These are phyloP conservation scores for Lentinula sp. DNA, from an alignment of 768 basidiomycete species.

Conservation along the genomic window DNA sequence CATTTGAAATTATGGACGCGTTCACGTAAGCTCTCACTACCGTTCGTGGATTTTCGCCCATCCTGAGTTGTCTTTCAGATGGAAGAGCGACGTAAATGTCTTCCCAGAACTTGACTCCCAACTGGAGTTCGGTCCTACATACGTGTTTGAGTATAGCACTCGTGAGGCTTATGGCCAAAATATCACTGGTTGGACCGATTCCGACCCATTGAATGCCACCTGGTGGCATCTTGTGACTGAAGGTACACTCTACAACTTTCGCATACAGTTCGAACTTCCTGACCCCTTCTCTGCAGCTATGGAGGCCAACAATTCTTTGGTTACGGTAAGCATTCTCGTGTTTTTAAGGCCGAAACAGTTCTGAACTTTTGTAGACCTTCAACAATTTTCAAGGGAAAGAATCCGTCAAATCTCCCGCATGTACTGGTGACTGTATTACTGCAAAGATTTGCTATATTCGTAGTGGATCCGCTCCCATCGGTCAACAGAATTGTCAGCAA, in stretches of 20 bases:
- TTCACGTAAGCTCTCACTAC: constrained; percentile 49
- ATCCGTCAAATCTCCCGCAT: constrained; percentile 46
- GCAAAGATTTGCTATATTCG: constrained; percentile 78
- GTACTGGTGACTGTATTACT: constrained; percentile 52
- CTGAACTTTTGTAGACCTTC: constrained; percentile 41
- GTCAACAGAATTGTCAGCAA: constrained; percentile 46
- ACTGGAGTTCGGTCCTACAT: constrained; percentile 53
- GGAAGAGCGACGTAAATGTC: constrained; percentile 55
- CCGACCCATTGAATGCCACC: constrained; percentile 65
- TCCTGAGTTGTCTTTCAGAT: constrained; percentile 31
- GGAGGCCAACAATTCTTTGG: constrained; percentile 48
- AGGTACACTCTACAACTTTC: constrained; percentile 29
- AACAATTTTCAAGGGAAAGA: constrained; percentile 69
- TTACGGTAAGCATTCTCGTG: constrained; percentile 37
- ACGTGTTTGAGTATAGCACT: constrained; percentile 61
- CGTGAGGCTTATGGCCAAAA: constrained; percentile 58
- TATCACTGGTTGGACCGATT: constrained; percentile 47
- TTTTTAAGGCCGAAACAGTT: not conserved
- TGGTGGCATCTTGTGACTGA: constrained; percentile 83
- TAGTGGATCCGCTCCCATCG: constrained; percentile 63
- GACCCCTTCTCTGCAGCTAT: constrained; percentile 35
- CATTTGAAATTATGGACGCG: constrained; percentile 73
- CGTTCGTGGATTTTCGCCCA: not conserved
- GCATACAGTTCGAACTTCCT: not conserved
- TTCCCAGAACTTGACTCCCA: constrained; percentile 58